Evolutionary conservation across 495 filamentous ascomycete species (phyloP).

Genomic region (Trichoderma orchidacearum): DNA sequence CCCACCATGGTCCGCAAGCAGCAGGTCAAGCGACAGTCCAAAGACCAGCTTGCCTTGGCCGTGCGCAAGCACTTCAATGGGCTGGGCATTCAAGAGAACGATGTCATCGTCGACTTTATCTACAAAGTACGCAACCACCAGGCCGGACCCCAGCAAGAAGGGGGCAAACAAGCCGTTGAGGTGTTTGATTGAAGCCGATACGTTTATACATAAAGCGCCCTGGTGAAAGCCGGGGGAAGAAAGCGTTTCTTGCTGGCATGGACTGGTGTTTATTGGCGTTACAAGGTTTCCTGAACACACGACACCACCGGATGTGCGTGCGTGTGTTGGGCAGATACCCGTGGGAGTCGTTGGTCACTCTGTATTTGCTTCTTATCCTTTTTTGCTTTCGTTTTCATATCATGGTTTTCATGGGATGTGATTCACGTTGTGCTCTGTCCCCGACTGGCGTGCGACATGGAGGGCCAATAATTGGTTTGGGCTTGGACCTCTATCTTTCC

Average conservation of each 20-base stretch:
- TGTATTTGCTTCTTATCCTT: neutral
- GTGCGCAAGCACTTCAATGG: conserved; percentile 88
- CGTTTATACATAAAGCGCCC: conserved; percentile 10
- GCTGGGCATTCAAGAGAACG: conserved; percentile 69
- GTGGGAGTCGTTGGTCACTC: conserved; percentile 2
- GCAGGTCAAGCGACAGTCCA: conserved; percentile 50
- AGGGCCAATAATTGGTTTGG: neutral
- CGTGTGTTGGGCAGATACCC: neutral
- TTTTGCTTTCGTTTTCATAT: neutral
- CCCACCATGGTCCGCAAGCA: conserved; percentile 57
- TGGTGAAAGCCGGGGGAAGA: conserved; percentile 4
- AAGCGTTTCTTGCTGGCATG: neutral
- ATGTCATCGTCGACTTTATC: conserved; percentile 74
- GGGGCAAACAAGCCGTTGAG: conserved; percentile 10
- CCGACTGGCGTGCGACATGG: neutral
- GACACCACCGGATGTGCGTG: neutral
- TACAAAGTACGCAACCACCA: conserved; percentile 55
- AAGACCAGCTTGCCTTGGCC: conserved; percentile 65
- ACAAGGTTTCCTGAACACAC: neutral
- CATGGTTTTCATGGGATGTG: neutral
- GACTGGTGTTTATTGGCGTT: conserved; percentile 1
- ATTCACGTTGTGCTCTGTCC: neutral
- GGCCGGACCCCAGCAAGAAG: conserved; percentile 11
- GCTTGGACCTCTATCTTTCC: too few species aligned
- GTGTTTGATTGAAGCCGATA: conserved; percentile 4